Evolutionary conservation across 495 filamentous ascomycete species (phyloP), one percentile per base, ranked within the genome.

Genomic region (Aspergillus avenaceus): DNA sequence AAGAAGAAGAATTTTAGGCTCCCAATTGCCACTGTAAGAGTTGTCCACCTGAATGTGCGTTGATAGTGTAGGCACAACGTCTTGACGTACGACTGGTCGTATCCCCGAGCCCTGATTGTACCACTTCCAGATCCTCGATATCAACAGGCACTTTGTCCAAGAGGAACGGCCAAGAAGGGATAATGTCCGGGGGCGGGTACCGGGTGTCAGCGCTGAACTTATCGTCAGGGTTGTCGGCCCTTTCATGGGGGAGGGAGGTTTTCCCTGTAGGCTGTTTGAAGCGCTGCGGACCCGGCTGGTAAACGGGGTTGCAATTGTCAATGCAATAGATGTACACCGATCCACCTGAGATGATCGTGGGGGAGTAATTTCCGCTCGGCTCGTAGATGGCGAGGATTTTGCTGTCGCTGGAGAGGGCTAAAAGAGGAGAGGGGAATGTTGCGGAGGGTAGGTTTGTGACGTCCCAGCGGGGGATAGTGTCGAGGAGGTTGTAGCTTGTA

Each of bases 321-420:
- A 62, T 27, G 28, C 42, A 44, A 26, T 41, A 58, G 11, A 62
- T 22, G 42, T 58, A 62, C 4, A 62, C 14, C 2, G 55, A 43
- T 1, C 59, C 59, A 9, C 59, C 59, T 0, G 34, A n/a, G 16
- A 49, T 18, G 41, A 55, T 41, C 8, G 18, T 9, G 43, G 37
- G 49, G 19, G 50, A 46, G 32, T 55, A 50, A 9, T 44, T 47
- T 6, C 38, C 48, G 21, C 47, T 54, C 7, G 55, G 43, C 37
- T 62, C 59, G 41, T 53, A 62, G 37, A 58, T 38, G 7, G 46
- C 47, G 3, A 58, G 40, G 21, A 62, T 24, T 1, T 36, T 46
- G 5, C 8, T 27, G 36, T 62, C 56, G 27, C 45, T 28, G 27
- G 60, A 59, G 22, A 55, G 38, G 19, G 56, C 36, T 11, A 54